These are phyloP conservation scores for Cucumis hystrix DNA, from an alignment of 306 rosid species.

Conservation along the genomic window DNA sequence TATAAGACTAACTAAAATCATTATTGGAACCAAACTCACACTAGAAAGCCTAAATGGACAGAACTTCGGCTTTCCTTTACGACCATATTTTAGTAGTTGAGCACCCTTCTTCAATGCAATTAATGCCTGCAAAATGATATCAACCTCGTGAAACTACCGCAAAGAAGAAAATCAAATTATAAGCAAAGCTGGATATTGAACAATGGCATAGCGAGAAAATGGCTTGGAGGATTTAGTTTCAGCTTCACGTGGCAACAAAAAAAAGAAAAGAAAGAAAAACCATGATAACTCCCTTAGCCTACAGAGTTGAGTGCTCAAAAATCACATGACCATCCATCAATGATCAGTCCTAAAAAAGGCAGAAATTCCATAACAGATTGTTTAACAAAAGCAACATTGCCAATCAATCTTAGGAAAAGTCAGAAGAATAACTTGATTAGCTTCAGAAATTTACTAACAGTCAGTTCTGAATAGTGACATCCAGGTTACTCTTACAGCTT, in stretches of 20 bases:
- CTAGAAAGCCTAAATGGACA: slow-evolving; percentile 77
- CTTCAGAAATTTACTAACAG: not conserved
- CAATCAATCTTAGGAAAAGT: not conserved
- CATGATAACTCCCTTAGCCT: not conserved
- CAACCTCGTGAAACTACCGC: slow-evolving; percentile 7
- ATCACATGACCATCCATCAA: not conserved
- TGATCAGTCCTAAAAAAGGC: not conserved
- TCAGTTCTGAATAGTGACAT: not conserved
- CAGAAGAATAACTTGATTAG: not conserved
- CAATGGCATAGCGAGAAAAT: not conserved
- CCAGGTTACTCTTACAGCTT: not conserved
- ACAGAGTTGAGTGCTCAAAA: not conserved
- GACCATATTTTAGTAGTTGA: slow-evolving; percentile 92
- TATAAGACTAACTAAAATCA: not conserved
- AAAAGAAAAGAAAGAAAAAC: not conserved
- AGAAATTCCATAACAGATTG: not conserved
- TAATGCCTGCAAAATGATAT: slow-evolving; percentile 49
- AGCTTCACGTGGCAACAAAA: not conserved
- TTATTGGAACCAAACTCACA: slow-evolving; percentile 40
- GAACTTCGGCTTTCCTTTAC: slow-evolving; percentile 98
- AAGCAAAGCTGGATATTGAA: not conserved
- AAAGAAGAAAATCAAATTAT: not conserved
- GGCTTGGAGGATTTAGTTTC: not conserved
- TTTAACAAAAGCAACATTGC: not conserved
- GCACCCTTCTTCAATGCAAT: slow-evolving; percentile 86